Base-by-base conservation (phyloP, 2,329 filamentous ascomycete species). In the Ilyonectria mors-panacis region DNA sequence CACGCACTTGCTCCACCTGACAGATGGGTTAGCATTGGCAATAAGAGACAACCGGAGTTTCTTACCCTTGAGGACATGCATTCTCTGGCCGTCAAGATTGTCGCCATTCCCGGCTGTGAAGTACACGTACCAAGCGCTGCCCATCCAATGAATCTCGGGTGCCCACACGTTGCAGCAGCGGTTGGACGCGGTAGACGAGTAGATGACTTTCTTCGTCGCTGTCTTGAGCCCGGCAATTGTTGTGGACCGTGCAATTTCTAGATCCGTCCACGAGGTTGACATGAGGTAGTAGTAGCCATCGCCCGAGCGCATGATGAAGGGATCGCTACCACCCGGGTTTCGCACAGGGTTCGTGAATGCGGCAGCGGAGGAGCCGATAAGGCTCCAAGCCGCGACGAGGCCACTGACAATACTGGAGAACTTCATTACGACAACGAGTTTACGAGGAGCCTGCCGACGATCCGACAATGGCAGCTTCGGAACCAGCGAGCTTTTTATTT, bases 121-220 rank as follows among this genome's bases (percentile, higher is more conserved):
- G 77, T 88, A 88, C 54, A 89, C 82, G 68, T 86, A 88, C 86
- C 86, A 83, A 19, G 63, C 67, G 8, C 75, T 76, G 42, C 82
- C 79, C 23, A 87, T 71, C 65, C 83, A 83, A 71, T 87, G 86
- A 1, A 87, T 78, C 72, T 88, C 86, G 2, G 86, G 87, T 0
- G 87, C 86, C 87, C 87, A 89, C 63, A 88, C 83, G 67, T 87
- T 87, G 76, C 85, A 86, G 77, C 84, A 85, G 17, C 85, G 79
- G 45, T 77, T 78, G 7, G 85, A 72, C n/a, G 81, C 83, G 6
- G 77, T 78, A 58, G 85, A 84, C 0, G 79, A 81, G 78, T 85
- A 89, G 23, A 88, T 84, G 4, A 79, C 72, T 68, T 86, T 86
- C 42, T 80, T 84, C 47, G 84, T 79, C 0, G 83, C 85, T 0